Conservation (phyloP, 805 yeast genomes). For the Tetrapisispora phaffii region DNA sequence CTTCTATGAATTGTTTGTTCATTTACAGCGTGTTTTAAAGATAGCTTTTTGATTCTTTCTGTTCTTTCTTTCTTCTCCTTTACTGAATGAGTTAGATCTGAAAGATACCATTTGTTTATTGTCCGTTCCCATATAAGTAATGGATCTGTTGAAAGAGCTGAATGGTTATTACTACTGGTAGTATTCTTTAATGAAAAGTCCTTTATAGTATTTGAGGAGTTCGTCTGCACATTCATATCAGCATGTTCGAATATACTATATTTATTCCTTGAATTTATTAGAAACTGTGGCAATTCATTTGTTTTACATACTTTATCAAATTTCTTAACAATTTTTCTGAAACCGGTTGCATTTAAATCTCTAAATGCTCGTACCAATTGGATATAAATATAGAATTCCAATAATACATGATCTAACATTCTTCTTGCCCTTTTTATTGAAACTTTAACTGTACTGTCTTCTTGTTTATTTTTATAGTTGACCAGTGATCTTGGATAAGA, state of each 20-base stretch:
- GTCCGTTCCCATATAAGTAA: constrained; percentile 24
- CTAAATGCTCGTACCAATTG: constrained; percentile 39
- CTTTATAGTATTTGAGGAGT: constrained; percentile 10
- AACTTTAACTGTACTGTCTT: neutral
- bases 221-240: constrained; percentile 14
- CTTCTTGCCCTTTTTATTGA: constrained; percentile 7
- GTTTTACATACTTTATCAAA: constrained; percentile 54
- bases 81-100: constrained; percentile 23
- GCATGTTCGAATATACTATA: constrained; percentile 21
- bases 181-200: constrained; percentile 3
- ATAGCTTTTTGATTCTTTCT: constrained; percentile 20
- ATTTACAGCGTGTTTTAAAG: constrained; percentile 23
- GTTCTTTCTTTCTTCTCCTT: constrained; percentile 22
- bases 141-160: constrained; percentile 17
- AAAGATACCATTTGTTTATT: constrained; percentile 33
- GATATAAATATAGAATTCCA: constrained; percentile 25
- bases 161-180: constrained; percentile 4
- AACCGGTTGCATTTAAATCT: constrained; percentile 73
- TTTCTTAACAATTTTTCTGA: constrained; percentile 81
- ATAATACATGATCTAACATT: constrained; percentile 20
- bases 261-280: constrained; percentile 19
- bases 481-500: constrained; percentile 20
- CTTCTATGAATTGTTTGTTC: constrained; percentile 28
- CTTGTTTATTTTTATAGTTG: neutral
- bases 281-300: constrained; percentile 17